Base-by-base conservation (phyloP, 176 grass and related monocot genomes). In the Pharus latifolius region DNA sequence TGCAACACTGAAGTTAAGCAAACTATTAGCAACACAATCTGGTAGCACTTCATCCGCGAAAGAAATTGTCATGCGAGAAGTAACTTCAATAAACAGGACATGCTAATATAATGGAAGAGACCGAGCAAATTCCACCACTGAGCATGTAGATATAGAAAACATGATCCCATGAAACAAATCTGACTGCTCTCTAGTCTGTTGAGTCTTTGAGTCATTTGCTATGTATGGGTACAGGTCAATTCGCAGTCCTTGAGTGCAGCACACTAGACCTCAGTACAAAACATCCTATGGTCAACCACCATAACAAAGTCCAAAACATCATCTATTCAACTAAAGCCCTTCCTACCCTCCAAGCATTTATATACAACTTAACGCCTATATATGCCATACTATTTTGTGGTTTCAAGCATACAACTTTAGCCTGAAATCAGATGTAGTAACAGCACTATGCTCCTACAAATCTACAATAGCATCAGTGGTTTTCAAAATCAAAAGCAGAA, bases 1-100 rank as follows among this genome's bases (percentile, higher is more conserved):
- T 70, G 90, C 84, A 56, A 88, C 84, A 61, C 94, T 98, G 87
- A 48, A 66, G 51, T 72, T 24, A 88, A 30, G 17, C 25, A 51
- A 83, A 17, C 10, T 38, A 33, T 82, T 48, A 80, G 34, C n/a
- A 6, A 35, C 25, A 40, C 34, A 65, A 18, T 43, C n/a, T 42
- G 3, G 28, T 19, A 67, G 45, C n/a, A 4, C 1, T 30, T 6
- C 17, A 10, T 5, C 6, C 35, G 32, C 1, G n/a, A 49, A 42
- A 51, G 40, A 28, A 78, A 27, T 31, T 73, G 40, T 33, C 30
- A 47, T 4, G 22, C 13, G 20, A 14, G 63, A 48, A 18, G 44
- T 16, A 65, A 57, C 41, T 66, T 78, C 20, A 11, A 18, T n/a
- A 49, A 63, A 73, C 0, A 65, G 3, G 13, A 25, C 14, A 35